phyloP scores from a whole-genome alignment of 140 eudicot species.

The Oenanthe javanica region DNA sequence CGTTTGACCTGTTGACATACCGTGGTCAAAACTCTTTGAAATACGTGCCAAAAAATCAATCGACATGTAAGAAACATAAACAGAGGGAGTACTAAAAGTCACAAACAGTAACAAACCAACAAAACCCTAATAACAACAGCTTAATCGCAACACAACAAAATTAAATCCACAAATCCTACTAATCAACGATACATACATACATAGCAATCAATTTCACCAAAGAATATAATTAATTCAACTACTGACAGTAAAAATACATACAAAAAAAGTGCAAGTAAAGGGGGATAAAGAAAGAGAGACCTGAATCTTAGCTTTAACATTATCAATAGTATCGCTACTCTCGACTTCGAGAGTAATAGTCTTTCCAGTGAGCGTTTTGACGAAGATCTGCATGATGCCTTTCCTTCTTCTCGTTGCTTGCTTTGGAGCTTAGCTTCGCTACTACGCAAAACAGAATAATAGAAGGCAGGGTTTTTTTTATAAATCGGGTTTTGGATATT shows the following conservation, averaged over 20 bases:
- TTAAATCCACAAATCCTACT: not conserved
- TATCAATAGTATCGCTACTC: slow-evolving; percentile 35
- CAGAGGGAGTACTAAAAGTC: no score
- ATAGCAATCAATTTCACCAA: not conserved
- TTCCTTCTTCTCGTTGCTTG: not conserved
- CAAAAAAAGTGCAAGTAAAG: no score
- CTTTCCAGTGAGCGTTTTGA: slow-evolving; percentile 37
- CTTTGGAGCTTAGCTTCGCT: not conserved
- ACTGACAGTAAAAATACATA: not conserved
- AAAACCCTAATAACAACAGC: not conserved
- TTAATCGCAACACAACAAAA: not conserved
- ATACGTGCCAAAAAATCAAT: no score
- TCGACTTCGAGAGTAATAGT: slow-evolving; percentile 37
- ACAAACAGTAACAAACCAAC: not conserved
- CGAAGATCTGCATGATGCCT: slow-evolving; percentile 33
- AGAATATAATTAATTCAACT: no score
- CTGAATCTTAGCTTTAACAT: slow-evolving; percentile 39
- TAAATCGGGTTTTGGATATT: not conserved
- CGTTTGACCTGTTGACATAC: no score
- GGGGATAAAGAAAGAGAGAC: not conserved
- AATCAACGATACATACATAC: not conserved
- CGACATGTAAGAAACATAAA: not conserved
- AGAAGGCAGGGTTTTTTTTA: not conserved
- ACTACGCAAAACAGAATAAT: not conserved
- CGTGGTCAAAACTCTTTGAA: no score